Evolutionary conservation across 2,329 filamentous ascomycete species (phyloP).

Genomic region (Fusarium agapanthi): DNA sequence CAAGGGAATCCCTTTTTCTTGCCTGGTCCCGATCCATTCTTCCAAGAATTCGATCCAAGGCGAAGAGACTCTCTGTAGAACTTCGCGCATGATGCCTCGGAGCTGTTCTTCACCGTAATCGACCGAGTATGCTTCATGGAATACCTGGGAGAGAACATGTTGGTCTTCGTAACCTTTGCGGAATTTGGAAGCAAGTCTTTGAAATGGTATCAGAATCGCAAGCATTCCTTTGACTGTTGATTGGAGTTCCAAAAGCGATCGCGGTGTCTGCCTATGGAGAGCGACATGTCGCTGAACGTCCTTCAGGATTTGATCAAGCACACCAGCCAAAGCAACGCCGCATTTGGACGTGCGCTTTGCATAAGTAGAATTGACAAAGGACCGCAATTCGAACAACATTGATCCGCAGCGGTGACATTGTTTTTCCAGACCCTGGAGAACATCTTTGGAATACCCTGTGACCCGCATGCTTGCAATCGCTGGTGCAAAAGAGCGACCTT

Average conservation of each 20-base stretch:
- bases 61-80: slow-evolving; percentile 68
- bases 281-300: slow-evolving; percentile 61
- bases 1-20: slow-evolving; percentile 64
- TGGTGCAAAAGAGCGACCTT: slow-evolving; percentile 61
- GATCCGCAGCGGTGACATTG: slow-evolving; percentile 60
- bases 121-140: slow-evolving; percentile 67
- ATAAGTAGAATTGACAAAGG: slow-evolving; percentile 59
- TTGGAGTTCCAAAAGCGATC: slow-evolving; percentile 64
- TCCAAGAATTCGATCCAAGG: slow-evolving; percentile 75
- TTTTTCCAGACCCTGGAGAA: slow-evolving; percentile 56
- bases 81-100: slow-evolving; percentile 70
- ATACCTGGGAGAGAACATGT: slow-evolving; percentile 68
- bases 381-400: slow-evolving; percentile 55
- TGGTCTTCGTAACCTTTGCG: slow-evolving; percentile 62
- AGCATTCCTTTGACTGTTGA: slow-evolving; percentile 57
- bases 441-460: slow-evolving; percentile 63
- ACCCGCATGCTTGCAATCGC: slow-evolving; percentile 58
- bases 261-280: slow-evolving; percentile 50
- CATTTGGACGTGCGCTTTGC: slow-evolving; percentile 54
- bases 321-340: slow-evolving; percentile 62
- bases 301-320: slow-evolving; percentile 57
- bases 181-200: slow-evolving; percentile 58
- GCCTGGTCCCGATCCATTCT: slow-evolving; percentile 77
- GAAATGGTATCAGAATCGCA: slow-evolving; percentile 61
- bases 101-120: slow-evolving; percentile 71